phyloP scores from a whole-genome alignment of 345 rosid genomes.

The Syzygium grande region DNA sequence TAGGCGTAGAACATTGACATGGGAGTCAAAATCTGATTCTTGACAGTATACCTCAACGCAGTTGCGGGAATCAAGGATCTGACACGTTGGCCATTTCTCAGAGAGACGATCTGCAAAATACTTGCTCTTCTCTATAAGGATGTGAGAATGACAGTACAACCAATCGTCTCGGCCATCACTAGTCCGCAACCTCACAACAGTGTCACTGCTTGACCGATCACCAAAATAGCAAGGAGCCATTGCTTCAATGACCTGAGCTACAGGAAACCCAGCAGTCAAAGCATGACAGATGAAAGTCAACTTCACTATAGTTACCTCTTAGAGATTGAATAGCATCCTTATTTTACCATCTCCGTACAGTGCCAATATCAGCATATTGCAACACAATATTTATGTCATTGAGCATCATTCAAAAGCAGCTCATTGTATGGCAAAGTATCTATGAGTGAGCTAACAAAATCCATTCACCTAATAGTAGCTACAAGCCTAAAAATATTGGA shows the following conservation, averaged over 20 bases:
- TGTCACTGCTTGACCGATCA: conserved; percentile 76
- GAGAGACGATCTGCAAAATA: conserved; percentile 88
- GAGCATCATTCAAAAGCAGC: background rate
- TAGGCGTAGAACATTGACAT: conserved; percentile 68
- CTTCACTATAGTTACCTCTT: background rate
- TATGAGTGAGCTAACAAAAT: background rate
- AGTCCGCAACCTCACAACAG: conserved; percentile 80
- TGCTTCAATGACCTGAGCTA: background rate
- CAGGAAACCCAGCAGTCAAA: background rate
- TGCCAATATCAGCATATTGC: background rate
- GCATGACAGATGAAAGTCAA: background rate
- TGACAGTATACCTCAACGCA: conserved; percentile 83
- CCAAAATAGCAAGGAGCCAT: conserved; percentile 6
- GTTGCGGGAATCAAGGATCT: conserved; percentile 80
- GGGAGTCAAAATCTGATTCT: conserved; percentile 64
- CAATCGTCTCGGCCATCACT: conserved; percentile 76
- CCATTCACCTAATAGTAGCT: background rate
- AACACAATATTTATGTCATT: background rate
- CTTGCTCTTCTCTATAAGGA: conserved; percentile 61
- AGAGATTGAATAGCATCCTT: background rate
- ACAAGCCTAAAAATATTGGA: background rate
- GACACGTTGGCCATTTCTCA: conserved; percentile 89
- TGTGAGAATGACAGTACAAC: conserved; percentile 73
- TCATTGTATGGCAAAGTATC: background rate
- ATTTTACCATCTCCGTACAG: background rate